A percentile compares a stretch with the other conserved stretches of the same genome.
Evolutionary conservation across 2,329 filamentous ascomycete species (phyloP).

Genomic region (Aspergillus nomiae): DNA sequence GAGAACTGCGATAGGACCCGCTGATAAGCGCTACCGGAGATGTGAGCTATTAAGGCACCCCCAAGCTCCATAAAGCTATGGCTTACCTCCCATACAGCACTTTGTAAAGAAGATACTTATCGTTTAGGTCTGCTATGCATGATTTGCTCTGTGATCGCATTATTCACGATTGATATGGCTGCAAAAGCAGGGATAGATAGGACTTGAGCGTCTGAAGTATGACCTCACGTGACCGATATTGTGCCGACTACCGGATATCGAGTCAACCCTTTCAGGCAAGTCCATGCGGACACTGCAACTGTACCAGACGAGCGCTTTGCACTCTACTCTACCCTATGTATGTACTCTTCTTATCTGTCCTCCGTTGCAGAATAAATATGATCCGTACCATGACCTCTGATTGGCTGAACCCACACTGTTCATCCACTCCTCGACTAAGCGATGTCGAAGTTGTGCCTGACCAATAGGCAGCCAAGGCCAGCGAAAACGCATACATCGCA

Average conservation of each 20-base stretch:
- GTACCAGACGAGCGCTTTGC: too few species aligned
- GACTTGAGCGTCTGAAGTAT: neutral
- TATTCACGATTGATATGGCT: neutral
- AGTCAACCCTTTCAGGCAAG: conserved; percentile 18
- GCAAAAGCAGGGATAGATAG: neutral
- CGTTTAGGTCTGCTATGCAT: neutral
- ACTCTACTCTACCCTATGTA: too few species aligned
- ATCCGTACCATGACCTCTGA: neutral
- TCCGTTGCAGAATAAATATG: neutral
- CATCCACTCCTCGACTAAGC: neutral
- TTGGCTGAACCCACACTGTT: neutral
- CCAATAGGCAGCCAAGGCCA: neutral
- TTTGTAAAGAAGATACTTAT: neutral
- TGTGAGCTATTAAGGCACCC: neutral
- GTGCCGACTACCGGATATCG: conserved; percentile 9
- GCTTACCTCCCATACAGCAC: neutral
- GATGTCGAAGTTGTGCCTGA: neutral
- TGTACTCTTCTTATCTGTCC: neutral
- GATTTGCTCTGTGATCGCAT: neutral
- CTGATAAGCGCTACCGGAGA: conserved; percentile 21
- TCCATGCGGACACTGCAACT: conserved; percentile 17
- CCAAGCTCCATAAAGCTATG: neutral
- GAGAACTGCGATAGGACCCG: conserved; percentile 24
- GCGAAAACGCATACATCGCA: neutral
- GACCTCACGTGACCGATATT: conserved; percentile 8